phyloP scores from a whole-genome alignment of 2,329 filamentous ascomycete species.

The Coleophoma cylindrospora region DNA sequence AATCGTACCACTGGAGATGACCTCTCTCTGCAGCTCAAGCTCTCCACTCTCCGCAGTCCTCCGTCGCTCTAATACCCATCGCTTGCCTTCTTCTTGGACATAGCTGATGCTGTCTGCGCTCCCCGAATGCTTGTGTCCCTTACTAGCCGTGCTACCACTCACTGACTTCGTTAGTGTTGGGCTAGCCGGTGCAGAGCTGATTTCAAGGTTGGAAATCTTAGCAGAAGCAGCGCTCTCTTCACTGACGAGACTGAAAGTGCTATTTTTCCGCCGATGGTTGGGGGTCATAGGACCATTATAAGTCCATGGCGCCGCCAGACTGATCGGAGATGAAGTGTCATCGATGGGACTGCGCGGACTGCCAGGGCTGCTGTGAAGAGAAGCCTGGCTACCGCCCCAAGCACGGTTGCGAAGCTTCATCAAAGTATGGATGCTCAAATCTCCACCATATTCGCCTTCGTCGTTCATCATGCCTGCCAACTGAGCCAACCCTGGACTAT shows the following conservation, averaged over 20 bases:
- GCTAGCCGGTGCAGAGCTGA: constrained; percentile 11
- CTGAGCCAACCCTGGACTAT: constrained; percentile 71
- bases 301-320: constrained; percentile 16
- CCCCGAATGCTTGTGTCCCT: background rate
- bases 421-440: constrained; percentile 70
- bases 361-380: constrained; percentile 51
- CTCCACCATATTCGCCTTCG: constrained; percentile 46
- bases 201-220: constrained; percentile 5
- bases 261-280: constrained; percentile 17
- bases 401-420: constrained; percentile 66
- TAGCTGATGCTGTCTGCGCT: background rate
- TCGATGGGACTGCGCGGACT: constrained; percentile 22
- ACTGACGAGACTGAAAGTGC: constrained; percentile 16
- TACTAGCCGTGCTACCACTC: background rate
- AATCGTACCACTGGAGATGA: background rate
- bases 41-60: background rate
- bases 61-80: background rate
- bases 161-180: constrained; percentile 13
- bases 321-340: constrained; percentile 18
- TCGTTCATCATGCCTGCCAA: constrained; percentile 58
- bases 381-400: constrained; percentile 78
- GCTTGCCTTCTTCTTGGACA: background rate
- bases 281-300: background rate
- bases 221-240: constrained; percentile 9
- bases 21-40: background rate